A percentile compares a stretch with the other conserved stretches of the same genome.
Conservation (phyloP, 441 rosid species). For the Populus trichocarpa region DNA sequence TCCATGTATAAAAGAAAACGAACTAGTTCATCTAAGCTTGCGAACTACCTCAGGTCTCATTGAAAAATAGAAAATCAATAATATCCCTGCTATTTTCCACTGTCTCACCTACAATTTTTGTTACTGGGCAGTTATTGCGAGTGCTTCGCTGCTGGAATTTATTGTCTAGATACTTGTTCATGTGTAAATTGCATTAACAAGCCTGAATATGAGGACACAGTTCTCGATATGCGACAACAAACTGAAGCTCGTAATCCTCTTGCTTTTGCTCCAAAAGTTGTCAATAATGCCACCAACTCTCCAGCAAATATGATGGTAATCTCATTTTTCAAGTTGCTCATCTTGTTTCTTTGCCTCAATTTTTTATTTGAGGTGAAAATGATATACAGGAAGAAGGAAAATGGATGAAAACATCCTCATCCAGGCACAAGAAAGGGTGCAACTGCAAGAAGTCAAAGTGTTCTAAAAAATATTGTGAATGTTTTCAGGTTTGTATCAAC, state of each 20-base stretch:
- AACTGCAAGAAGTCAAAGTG: slow-evolving; percentile 64
- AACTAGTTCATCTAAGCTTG: not conserved
- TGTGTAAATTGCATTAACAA: slow-evolving; percentile 47
- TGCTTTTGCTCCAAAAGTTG: slow-evolving; percentile 52
- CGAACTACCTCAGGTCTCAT: not conserved
- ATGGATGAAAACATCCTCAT: slow-evolving; percentile 33
- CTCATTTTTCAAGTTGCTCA: not conserved
- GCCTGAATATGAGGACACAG: slow-evolving; percentile 36
- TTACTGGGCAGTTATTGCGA: slow-evolving; percentile 52
- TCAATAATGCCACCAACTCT: slow-evolving; percentile 19
- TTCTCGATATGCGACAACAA: slow-evolving; percentile 25
- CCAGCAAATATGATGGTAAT: slow-evolving; percentile 27
- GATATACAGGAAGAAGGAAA: slow-evolving; percentile 33
- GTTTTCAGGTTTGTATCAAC: slow-evolving; percentile 49
- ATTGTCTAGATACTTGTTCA: slow-evolving; percentile 41
- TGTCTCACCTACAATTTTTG: slow-evolving; percentile 12
- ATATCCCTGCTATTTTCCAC: not conserved
- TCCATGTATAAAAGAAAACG: not conserved
- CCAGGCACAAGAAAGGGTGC: slow-evolving; percentile 59
- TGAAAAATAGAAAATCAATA: not conserved
- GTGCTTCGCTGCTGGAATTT: slow-evolving; percentile 50
- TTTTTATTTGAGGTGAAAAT: not conserved
- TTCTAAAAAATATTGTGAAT: slow-evolving; percentile 61
- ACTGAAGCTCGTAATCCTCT: slow-evolving; percentile 46
- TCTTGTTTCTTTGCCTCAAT: not conserved